Percentiles rank a stretch among this genome's conserved stretches.
Conservation (phyloP, 2,329 filamentous ascomycete species). For the Eutypella sp. region DNA sequence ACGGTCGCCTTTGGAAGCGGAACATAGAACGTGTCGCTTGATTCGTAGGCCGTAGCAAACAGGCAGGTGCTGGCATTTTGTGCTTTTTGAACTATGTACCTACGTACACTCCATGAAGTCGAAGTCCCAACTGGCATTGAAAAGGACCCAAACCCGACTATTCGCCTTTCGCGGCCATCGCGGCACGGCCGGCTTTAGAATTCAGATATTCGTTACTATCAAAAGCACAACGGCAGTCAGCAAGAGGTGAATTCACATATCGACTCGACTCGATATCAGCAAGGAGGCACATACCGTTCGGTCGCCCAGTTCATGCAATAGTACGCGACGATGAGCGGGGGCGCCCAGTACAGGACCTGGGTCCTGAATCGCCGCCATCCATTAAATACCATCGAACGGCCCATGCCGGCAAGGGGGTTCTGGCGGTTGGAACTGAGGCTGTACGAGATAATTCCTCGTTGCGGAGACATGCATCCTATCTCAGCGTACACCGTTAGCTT, state of each 20-base stretch:
- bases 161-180: neutral
- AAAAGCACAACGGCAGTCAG: neutral
- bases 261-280: too few species aligned
- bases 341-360: constrained; percentile 83
- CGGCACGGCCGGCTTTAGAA: neutral
- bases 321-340: constrained; percentile 74
- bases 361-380: constrained; percentile 76
- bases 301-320: constrained; percentile 83
- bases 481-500: constrained; percentile 11
- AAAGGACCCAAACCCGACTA: neutral
- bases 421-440: constrained; percentile 81
- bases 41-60: too few species aligned
- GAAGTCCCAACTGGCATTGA: neutral
- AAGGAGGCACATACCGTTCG: constrained; percentile 76
- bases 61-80: too few species aligned
- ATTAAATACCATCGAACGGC: constrained; percentile 94
- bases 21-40: too few species aligned
- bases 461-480: constrained; percentile 45
- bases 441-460: constrained; percentile 62
- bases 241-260: neutral
- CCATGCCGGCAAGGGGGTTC: constrained; percentile 74
- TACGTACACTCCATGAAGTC: too few species aligned
- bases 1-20: too few species aligned
- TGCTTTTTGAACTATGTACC: too few species aligned
- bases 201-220: constrained; percentile 12